phyloP scores from a whole-genome alignment of 2,329 filamentous ascomycete genomes.

The Hymenoscyphus infarciens region DNA sequence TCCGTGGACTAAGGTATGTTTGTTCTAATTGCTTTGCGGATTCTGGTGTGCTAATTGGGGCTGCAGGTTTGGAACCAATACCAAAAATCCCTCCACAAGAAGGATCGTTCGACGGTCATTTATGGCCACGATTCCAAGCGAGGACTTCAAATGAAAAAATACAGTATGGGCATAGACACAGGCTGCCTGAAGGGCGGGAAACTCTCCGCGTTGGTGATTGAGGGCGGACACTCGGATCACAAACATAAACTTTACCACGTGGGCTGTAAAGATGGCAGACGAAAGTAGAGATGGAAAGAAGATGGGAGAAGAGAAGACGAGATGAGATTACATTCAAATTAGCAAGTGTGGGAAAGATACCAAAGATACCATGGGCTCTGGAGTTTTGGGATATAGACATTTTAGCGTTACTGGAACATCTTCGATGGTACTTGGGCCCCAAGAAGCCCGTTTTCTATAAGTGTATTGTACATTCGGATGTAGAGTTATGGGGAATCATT shows the following conservation, averaged over 20 bases:
- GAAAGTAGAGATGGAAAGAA: not conserved
- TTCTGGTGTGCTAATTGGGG: slow-evolving; percentile 19
- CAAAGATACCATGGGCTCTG: slow-evolving; percentile 1
- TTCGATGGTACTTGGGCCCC: too few species aligned
- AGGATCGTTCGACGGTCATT: slow-evolving; percentile 61
- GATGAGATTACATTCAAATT: not conserved
- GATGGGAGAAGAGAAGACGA: not conserved
- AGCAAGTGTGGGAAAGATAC: not conserved
- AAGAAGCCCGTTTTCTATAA: too few species aligned
- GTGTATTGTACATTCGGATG: too few species aligned
- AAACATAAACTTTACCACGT: slow-evolving; percentile 32
- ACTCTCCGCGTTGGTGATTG: slow-evolving; percentile 74
- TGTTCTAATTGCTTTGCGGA: not conserved
- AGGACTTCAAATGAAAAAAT: slow-evolving; percentile 64
- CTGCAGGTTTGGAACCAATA: slow-evolving; percentile 51
- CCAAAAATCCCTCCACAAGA: slow-evolving; percentile 39
- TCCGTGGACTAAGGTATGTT: slow-evolving; percentile 33
- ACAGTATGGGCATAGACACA: slow-evolving; percentile 82
- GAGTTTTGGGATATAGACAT: not conserved
- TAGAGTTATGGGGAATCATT: too few species aligned
- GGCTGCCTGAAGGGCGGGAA: slow-evolving; percentile 73
- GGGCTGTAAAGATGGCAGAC: slow-evolving; percentile 30
- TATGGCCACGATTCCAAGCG: slow-evolving; percentile 82
- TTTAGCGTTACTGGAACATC: too few species aligned
- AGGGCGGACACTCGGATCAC: slow-evolving; percentile 45